Evolutionary conservation across 2,329 filamentous ascomycete species (phyloP).

Genomic region (Fusarium dimerum): DNA sequence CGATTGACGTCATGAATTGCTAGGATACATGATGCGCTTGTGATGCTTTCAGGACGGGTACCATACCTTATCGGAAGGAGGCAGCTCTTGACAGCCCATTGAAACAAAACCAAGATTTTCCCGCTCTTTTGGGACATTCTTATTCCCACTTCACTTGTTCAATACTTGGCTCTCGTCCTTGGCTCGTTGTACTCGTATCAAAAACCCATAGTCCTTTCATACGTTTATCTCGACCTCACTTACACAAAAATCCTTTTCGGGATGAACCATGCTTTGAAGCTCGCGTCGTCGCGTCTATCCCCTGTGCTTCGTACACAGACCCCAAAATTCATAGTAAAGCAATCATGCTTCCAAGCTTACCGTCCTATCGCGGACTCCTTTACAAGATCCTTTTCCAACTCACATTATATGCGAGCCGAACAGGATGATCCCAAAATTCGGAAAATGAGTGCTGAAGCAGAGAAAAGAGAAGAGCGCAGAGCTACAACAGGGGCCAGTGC

Average conservation of each 20-base stretch:
- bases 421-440: constrained; percentile 7
- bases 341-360: background rate
- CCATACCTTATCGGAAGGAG: background rate
- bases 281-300: constrained; percentile 17
- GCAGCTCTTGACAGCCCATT: background rate
- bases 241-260: background rate
- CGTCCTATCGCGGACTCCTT: background rate
- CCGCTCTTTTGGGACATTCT: constrained; percentile 6
- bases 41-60: background rate
- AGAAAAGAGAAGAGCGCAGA: constrained; percentile 21
- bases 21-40: background rate
- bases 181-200: background rate
- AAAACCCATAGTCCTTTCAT: constrained; percentile 13
- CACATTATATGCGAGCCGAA: constrained; percentile 14
- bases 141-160: constrained; percentile 10
- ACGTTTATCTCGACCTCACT: background rate
- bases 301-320: constrained; percentile 6
- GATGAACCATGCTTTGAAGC: constrained; percentile 24
- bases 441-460: constrained; percentile 20
- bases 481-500: constrained; percentile 26
- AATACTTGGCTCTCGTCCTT: background rate
- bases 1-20: background rate
- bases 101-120: constrained; percentile 2
- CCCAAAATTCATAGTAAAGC: background rate
- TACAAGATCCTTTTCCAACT: constrained; percentile 23